Base-by-base conservation (phyloP, 2,329 filamentous ascomycete genomes). In the Colletotrichum orbiculare region DNA sequence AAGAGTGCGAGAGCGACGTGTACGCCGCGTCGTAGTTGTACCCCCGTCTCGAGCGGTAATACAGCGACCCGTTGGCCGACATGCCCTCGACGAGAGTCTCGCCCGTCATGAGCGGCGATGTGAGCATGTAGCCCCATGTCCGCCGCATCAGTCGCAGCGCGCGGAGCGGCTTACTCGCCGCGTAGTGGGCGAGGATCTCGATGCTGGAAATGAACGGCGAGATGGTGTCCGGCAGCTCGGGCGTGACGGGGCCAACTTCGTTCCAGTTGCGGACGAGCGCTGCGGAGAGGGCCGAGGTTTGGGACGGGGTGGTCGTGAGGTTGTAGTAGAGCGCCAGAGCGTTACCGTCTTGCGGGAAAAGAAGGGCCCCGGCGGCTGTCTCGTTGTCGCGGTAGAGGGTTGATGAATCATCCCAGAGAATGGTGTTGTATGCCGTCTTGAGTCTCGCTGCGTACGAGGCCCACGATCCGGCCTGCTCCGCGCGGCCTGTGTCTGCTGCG, bases 301-400 rank as follows among this genome's bases (percentile, higher is more conserved):
- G 68, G 9, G 59, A 41, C 6, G 54, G 7, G 9, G 68, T 60
- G 8, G 42, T 48, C 15, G 70, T 68, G 47, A 73, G 68, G 48
- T 68, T 69, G 63, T 70, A 76, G 37, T 71, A 54, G 12, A 85
- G 73, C 3, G 82, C 81, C 74, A 85, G 79, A 66, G 79, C 79
- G 67, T 84, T 84, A 13, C 81, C 82, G 57, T 83, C 81, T 71
- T 86, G 83, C 0, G 82, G 82, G 64, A 79, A 75, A 1, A 87
- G 76, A 5, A 60, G 61, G 12, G 55, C 50, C 11, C 64, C 64
- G 0, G 78, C 78, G 1, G 78, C 81, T 7, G 74, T 72, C 46
- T 80, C 80, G 67, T 85, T 85, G 70, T 83, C 82, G 64, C 79
- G 77, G 75, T 83, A 82, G 68, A 83, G 74, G n/a, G 77, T 77